Base-by-base conservation (phyloP, 345 rosid genomes). In the Linum usitatissimum region DNA sequence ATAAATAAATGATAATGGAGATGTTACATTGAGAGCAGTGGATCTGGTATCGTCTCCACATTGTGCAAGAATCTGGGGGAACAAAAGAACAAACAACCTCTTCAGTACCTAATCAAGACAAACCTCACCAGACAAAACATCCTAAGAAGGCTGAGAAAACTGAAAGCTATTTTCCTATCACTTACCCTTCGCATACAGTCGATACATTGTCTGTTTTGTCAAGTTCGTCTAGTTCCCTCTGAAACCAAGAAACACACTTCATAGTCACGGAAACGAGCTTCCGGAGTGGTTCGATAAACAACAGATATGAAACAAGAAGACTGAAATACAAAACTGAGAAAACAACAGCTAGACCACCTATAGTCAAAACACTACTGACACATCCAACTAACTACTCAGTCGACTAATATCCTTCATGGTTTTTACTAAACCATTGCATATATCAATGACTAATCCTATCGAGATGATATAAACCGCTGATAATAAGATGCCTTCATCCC, bases 141-240 rank as follows among this genome's bases (percentile, higher is more conserved):
- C 21, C 30, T 30, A 14, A 28, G 38, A 38, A 21, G 57, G 45
- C 14, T 30, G 28, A 23, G 28, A 23, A 23, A 23, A 23, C 28
- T 23, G 28, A 23, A 23, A 23, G 2, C 28, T 23, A 23, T 23
- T 30, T 6, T 42, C 34, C 5, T 65, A 55, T 36, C 8, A 82
- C 95, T 84, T 80, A 87, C 95, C 74, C 88, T 49, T 74, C 78
- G 65, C 91, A 84, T 59, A 78, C 70, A 34, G 78, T 65, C 38
- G 88, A 81, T 30, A 78, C 74, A 21, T 62, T 76, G 54, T 71
- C 80, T 6, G 83, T 68, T 34, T 42, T 60, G 62, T 77, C 85
- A 6, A 87, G 78, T 71, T 77, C 83, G 31, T 77, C 79, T 83
- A 87, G 64, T 76, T 87, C 88, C 49, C 74, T 69, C 95, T 87